Percentiles rank a stretch among this genome's conserved stretches.
phyloP scores from a whole-genome alignment of 352 stramenopile genomes.

The Globisporangium okanoganense region DNA sequence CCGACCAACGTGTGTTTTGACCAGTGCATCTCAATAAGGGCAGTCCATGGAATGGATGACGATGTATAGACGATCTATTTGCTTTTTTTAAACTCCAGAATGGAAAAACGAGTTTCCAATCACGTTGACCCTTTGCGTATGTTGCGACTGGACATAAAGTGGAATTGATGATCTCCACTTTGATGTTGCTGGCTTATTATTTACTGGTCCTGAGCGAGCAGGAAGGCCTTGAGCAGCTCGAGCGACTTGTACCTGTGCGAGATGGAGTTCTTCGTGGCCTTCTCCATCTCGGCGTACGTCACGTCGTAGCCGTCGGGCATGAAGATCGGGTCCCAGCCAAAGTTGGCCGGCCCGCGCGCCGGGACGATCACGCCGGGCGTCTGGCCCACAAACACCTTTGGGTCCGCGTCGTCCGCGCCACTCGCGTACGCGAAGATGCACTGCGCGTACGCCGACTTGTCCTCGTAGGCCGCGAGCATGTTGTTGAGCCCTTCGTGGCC shows the following conservation, averaged over 20 bases:
- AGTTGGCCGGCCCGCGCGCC: slow-evolving; percentile 78
- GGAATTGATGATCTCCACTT: background rate
- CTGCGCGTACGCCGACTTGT: slow-evolving; percentile 95
- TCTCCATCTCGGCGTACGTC: slow-evolving; percentile 92
- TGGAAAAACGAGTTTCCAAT: background rate
- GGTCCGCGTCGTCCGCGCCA: slow-evolving; percentile 54
- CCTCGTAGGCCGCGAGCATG: slow-evolving; percentile 91
- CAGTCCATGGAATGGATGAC: slow-evolving; percentile 1
- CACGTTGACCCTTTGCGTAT: background rate
- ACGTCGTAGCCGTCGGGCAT: slow-evolving; percentile 73
- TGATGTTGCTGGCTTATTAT: background rate
- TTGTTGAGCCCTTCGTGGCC: slow-evolving; percentile 93
- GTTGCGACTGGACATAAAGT: no score
- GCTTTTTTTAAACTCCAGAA: slow-evolving; percentile 5
- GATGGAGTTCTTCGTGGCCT: slow-evolving; percentile 88
- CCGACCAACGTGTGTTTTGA: background rate
- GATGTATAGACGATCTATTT: slow-evolving; percentile 17
- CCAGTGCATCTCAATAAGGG: background rate
- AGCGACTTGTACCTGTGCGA: slow-evolving; percentile 87
- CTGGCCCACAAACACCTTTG: slow-evolving; percentile 92
- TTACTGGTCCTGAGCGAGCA: slow-evolving; percentile 16
- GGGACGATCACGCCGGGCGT: slow-evolving; percentile 92
- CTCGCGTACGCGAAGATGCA: slow-evolving; percentile 94
- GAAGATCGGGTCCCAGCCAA: slow-evolving; percentile 92
- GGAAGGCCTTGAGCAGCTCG: slow-evolving; percentile 50